Evolutionary conservation across 805 yeast genomes (phyloP), one percentile per base, ranked within the genome.

Genomic region (Saccharomycopsis sp.): DNA sequence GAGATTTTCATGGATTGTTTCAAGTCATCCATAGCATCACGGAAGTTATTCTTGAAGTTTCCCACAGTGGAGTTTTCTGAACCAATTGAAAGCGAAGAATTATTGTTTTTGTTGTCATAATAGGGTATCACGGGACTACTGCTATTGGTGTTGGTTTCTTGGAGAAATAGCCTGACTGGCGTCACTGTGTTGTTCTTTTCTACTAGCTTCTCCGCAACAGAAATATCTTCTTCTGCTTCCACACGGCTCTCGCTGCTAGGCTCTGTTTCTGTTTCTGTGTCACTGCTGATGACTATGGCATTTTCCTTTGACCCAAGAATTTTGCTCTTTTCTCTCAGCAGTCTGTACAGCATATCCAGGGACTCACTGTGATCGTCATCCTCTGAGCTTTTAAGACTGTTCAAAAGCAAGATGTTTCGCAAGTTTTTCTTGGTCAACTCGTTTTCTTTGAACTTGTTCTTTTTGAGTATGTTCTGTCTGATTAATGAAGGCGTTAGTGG

Each of bases 401-500:
- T 55, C 23, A 29, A n/a, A 22, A 50, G 24, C 22, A 56, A 20
- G n/a, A 50, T 22, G 9, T 51, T 38, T 2, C 58, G 35, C 19
- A 56, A 35, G 55, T 56, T 56, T 29, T 56, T 56, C 49, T 50
- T 50, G 5, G 49, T 56, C 14, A 56, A 25, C 24, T 56, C 54
- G 2, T 19, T 42, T 23, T 49, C 54, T n/a, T 50, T 51, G 55
- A 57, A 44, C 47, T 49, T 53, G 41, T 65, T 67, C 52, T 70
- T 60, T 50, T 69, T 63, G 9, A 66, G 63, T 34, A 67, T 64
- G 54, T 68, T 68, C 47, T 61, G 64, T 56, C 68, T 64, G n/a
- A 61, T 58, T 25, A 66, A 57, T 12, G 66, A 59, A 3, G 73
- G 73, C 9, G 72, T 69, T 50, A 69, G 60, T 2, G 73, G 73